Evolutionary conservation across 1,284 basidiomycete genomes (phyloP).

Genomic region (Malassezia sympodialis): DNA sequence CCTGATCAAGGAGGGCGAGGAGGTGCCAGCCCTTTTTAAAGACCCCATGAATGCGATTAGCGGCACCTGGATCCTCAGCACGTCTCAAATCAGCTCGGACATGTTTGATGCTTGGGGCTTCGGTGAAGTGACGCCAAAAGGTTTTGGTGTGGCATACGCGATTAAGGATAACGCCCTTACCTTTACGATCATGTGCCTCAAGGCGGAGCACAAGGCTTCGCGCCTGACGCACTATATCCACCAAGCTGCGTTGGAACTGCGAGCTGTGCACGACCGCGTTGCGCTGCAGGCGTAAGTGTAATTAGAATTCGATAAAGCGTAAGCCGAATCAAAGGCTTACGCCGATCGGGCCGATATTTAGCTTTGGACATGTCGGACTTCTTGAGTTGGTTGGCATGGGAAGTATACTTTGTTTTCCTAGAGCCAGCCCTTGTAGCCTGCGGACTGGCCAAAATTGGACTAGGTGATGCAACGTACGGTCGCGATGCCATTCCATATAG

Average conservation of each 20-base stretch:
- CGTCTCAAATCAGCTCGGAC: constrained; percentile 71
- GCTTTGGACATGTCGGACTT: background rate
- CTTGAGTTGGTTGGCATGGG: background rate
- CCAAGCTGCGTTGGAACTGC: constrained; percentile 45
- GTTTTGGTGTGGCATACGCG: constrained; percentile 84
- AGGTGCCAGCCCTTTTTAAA: constrained; percentile 65
- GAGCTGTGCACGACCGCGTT: constrained; percentile 40
- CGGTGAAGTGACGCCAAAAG: constrained; percentile 79
- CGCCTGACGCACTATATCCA: constrained; percentile 48
- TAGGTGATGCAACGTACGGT: constrained; percentile 41
- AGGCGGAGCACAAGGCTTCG: constrained; percentile 54
- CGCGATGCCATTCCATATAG: constrained; percentile 30
- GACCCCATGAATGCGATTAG: constrained; percentile 65
- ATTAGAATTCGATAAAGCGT: background rate
- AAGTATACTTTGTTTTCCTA: constrained; percentile 30
- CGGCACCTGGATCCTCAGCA: constrained; percentile 83
- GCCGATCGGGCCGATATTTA: background rate
- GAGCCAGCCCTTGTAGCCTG: constrained; percentile 38
- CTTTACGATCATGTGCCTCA: constrained; percentile 82
- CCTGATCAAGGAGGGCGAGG: constrained; percentile 65
- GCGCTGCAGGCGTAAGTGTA: constrained; percentile 19
- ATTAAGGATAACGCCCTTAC: constrained; percentile 78
- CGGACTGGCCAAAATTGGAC: constrained; percentile 25
- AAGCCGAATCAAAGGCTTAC: background rate
- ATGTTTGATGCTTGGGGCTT: constrained; percentile 94